phyloP scores from a whole-genome alignment of 2,329 filamentous ascomycete species.

The Nakataea oryzae region DNA sequence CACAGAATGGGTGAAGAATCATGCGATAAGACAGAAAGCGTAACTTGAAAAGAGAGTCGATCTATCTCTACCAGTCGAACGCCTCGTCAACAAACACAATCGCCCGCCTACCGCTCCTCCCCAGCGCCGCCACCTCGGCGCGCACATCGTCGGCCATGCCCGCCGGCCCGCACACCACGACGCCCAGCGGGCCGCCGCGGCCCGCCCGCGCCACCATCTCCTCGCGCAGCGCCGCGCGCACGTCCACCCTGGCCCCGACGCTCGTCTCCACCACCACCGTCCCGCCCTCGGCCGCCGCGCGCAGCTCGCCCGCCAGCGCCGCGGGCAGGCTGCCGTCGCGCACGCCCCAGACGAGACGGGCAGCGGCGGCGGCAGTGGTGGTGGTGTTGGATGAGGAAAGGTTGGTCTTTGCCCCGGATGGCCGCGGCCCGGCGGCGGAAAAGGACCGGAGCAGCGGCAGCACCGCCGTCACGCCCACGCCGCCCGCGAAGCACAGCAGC shows the following conservation, averaged over 20 bases:
- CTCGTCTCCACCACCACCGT: not conserved
- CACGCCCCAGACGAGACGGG: conserved; percentile 16
- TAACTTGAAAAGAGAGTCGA: too few species aligned
- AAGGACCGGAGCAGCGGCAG: conserved; percentile 14
- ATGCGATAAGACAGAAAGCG: too few species aligned
- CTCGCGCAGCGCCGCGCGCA: conserved; percentile 11
- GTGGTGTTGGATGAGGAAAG: too few species aligned
- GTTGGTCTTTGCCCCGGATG: not conserved
- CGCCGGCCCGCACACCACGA: conserved; percentile 18
- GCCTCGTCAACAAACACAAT: conserved; percentile 14
- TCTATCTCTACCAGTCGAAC: conserved; percentile 10
- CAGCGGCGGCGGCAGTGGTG: too few species aligned
- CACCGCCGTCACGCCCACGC: conserved; percentile 20
- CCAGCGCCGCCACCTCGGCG: conserved; percentile 12
- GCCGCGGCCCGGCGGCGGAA: not conserved
- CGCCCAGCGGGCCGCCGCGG: conserved; percentile 10
- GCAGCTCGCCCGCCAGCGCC: conserved; percentile 6
- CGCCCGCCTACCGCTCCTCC: conserved; percentile 9
- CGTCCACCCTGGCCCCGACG: conserved; percentile 13
- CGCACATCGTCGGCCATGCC: conserved; percentile 19
- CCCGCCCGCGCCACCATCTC: conserved; percentile 10
- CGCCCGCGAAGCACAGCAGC: conserved; percentile 20
- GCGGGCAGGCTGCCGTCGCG: conserved; percentile 11
- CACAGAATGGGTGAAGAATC: too few species aligned
- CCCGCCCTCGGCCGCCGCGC: not conserved